A percentile compares a stretch with the other conserved stretches of the same genome.
These are phyloP conservation scores for Moniliophthora roreri DNA, from an alignment of 1,284 basidiomycete genomes.

Conservation along the genomic window DNA sequence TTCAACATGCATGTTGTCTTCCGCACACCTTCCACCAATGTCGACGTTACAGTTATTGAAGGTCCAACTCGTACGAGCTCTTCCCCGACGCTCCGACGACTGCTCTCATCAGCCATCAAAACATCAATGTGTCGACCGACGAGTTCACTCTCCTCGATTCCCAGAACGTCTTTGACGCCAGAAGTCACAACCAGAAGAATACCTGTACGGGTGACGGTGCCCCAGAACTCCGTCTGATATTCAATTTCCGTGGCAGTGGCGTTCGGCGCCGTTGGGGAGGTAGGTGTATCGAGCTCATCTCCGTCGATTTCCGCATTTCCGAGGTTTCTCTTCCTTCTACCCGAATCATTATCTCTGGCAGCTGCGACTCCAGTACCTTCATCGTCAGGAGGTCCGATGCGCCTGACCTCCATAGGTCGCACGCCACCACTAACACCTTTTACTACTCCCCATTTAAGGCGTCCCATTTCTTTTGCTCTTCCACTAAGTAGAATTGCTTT, in stretches of 20 bases:
- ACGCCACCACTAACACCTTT: slow-evolving; percentile 46
- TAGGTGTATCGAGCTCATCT: slow-evolving; percentile 11
- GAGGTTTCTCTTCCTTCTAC: slow-evolving; percentile 10
- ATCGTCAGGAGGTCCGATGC: slow-evolving; percentile 3
- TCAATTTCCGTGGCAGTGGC: background rate
- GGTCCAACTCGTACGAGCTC: slow-evolving; percentile 24
- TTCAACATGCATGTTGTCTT: slow-evolving; percentile 30
- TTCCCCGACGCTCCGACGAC: slow-evolving; percentile 15
- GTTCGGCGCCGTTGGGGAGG: background rate
- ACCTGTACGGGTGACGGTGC: slow-evolving; percentile 47
- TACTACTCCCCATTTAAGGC: slow-evolving; percentile 60
- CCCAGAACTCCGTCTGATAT: slow-evolving; percentile 52
- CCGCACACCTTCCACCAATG: slow-evolving; percentile 19
- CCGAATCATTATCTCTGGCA: background rate
- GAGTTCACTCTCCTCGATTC: slow-evolving; percentile 69
- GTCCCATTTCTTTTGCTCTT: slow-evolving; percentile 66
- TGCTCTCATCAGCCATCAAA: slow-evolving; percentile 36
- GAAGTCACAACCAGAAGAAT: slow-evolving; percentile 54
- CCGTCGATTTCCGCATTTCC: slow-evolving; percentile 14
- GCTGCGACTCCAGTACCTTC: background rate
- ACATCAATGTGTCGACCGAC: slow-evolving; percentile 64
- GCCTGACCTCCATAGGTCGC: slow-evolving; percentile 9
- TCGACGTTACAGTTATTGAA: slow-evolving; percentile 18
- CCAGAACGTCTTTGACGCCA: slow-evolving; percentile 54
- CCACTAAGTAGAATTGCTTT: slow-evolving; percentile 88